Evolutionary conservation across 345 rosid species (phyloP), one percentile per base, ranked within the genome.

Genomic region (Dimocarpus longan): DNA sequence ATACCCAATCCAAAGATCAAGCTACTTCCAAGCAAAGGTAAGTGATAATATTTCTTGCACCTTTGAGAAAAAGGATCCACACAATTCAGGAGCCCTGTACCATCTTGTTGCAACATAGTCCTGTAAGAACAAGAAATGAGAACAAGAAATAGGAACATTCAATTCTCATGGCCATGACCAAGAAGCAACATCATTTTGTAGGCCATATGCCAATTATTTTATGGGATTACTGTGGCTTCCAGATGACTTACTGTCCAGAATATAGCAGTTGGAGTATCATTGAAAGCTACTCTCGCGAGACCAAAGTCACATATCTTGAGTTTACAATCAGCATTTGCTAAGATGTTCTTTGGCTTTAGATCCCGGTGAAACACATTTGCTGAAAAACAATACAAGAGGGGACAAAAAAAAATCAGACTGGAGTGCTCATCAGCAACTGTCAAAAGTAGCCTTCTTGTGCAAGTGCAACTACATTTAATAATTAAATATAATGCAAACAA

Each of bases 281-380:
- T 92, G 78, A 95, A 95, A 44, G 98, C 98, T 67, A 95, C 98
- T 80, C 98, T 87, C 52, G 98, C 98, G 3, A 95, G 97, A n/a
- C 98, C 98, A 87, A 95, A 95, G 86, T 95, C 98, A 87, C 98
- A 95, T 50, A 95, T 87, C 91, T 95, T 95, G 77, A 95, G 94
- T 82, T 93, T 95, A 86, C 98, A 95, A 81, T 95, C 97, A 5
- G 98, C 98, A 87, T 95, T 95, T 24, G 98, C 98, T 73, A 95
- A 84, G 83, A 95, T 95, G 77, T 93, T 95, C 80, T 93, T 95
- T 0, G 98, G 98, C 85, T 95, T 95, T 18, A 95, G 82, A 87
- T 95, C 98, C 66, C 98, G 88, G 76, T 93, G 98, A 81, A 93
- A 95, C 66, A 95, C 98, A 87, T 95, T 95, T 11, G 98, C 98